Base-by-base conservation (phyloP, 306 rosid genomes). In the Vigna nakashimae region DNA sequence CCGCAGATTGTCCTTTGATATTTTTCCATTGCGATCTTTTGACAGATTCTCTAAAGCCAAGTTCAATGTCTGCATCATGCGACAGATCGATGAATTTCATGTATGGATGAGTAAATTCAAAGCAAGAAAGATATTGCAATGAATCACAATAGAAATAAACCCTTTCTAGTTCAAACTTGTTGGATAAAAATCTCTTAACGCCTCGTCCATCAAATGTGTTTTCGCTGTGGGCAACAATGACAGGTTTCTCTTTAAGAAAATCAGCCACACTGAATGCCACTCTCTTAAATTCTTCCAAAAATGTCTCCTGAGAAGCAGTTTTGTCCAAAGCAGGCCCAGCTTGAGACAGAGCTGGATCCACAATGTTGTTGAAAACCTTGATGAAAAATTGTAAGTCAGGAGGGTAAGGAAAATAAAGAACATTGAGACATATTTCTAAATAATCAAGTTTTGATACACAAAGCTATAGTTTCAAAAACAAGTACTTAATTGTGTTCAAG, bases 161-260 rank as follows among this genome's bases (percentile, higher is more conserved):
- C 99, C 93, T 92, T 74, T 96, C 98, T 45, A 91, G 65, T 76
- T 96, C 98, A 69, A 92, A 96, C 93, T 92, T 87, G 91, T 92
- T 96, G 76, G 97, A 88, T 50, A 96, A 59, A 43, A 96, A 84
- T 79, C 94, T 91, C 88, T 75, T 87, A 53, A 92, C 45, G 40
- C 88, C 91, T 24, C 86, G 88, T 76, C 99, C 99, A 81, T 92
- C 99, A 83, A 92, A 92, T 71, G 91, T 83, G 83, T 91, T 92
- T 76, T 92, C 99, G 86, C 90, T 92, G 71, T 96, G 99, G 17
- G 99, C 99, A 53, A 96, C 98, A 52, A 79, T 79, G 50, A 63
- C 74, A 42, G 83, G 83, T 64, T 72, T 72, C 74, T 79, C 83
- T 64, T 79, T 79, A 72, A 79, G 83, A 72, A 15, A 52, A 42